Evolutionary conservation across 2,329 filamentous ascomycete species (phyloP).

Genomic region (Mariannaea sp.): DNA sequence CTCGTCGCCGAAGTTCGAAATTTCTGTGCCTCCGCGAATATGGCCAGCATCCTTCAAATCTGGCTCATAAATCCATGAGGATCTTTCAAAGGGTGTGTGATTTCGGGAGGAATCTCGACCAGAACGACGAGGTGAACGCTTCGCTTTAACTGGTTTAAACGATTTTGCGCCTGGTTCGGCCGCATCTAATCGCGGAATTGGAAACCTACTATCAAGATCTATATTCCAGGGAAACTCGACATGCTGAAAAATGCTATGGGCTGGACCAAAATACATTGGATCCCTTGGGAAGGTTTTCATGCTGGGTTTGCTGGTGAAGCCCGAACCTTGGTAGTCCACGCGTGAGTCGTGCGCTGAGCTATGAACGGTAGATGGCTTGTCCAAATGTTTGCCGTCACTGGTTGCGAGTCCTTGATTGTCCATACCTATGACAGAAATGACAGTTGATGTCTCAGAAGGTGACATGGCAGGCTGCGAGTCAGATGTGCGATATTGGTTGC

Average conservation of each 20-base stretch:
- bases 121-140: slow-evolving; percentile 22
- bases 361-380: slow-evolving; percentile 21
- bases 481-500: slow-evolving; percentile 34
- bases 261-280: slow-evolving; percentile 22
- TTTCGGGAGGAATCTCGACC: slow-evolving; percentile 22
- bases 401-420: slow-evolving; percentile 25
- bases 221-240: slow-evolving; percentile 31
- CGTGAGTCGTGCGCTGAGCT: slow-evolving; percentile 20
- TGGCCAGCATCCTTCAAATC: slow-evolving; percentile 19
- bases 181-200: slow-evolving; percentile 19
- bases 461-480: slow-evolving; percentile 33
- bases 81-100: slow-evolving; percentile 14
- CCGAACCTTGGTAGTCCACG: slow-evolving; percentile 24
- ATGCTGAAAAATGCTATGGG: slow-evolving; percentile 25
- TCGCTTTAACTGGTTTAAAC: slow-evolving; percentile 21
- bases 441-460: slow-evolving; percentile 31
- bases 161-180: slow-evolving; percentile 20
- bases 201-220: slow-evolving; percentile 26
- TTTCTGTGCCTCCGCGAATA: slow-evolving; percentile 12
- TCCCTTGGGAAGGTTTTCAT: slow-evolving; percentile 24
- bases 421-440: slow-evolving; percentile 26
- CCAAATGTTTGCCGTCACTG: slow-evolving; percentile 25
- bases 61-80: slow-evolving; percentile 27
- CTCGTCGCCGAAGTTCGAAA: slow-evolving; percentile 10
- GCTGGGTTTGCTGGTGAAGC: slow-evolving; percentile 23